A percentile compares a stretch with the other conserved stretches of the same genome.
These are phyloP conservation scores for Senecio squalidus DNA, from an alignment of 140 eudicot genomes.

Conservation along the genomic window DNA sequence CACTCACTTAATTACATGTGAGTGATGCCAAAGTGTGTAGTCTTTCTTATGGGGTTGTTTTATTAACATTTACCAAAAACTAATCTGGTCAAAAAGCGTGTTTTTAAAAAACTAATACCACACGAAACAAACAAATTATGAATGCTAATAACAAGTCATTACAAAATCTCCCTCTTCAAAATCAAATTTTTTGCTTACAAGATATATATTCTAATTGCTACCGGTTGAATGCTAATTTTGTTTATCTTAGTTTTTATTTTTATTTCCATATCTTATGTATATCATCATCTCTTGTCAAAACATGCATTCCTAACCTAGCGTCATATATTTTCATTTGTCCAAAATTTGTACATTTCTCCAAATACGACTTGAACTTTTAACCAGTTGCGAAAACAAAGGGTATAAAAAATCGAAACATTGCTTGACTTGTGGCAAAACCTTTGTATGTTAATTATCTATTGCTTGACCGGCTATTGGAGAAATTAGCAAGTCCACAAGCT, in stretches of 20 bases:
- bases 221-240: too few relatives aligned
- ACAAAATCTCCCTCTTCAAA: constrained; percentile 8
- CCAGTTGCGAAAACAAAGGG: too few relatives aligned
- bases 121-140: neutral
- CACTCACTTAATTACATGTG: constrained; percentile 23
- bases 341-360: too few relatives aligned
- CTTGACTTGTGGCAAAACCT: too few relatives aligned
- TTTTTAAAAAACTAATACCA: constrained; percentile 11
- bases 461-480: constrained; percentile 18
- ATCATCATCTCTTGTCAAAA: too few relatives aligned
- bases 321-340: too few relatives aligned
- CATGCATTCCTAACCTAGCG: too few relatives aligned
- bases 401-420: too few relatives aligned
- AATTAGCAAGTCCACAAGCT: constrained; percentile 18
- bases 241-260: too few relatives aligned
- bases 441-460: neutral
- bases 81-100: constrained; percentile 25
- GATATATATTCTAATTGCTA: neutral
- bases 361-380: too few relatives aligned
- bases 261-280: too few relatives aligned
- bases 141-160: constrained; percentile 24
- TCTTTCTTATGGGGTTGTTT: neutral
- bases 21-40: constrained; percentile 4
- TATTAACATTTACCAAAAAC: constrained; percentile 13
- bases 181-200: constrained; percentile 7